phyloP scores from a whole-genome alignment of 2,329 filamentous ascomycete species.

The Pyricularia grisea region DNA sequence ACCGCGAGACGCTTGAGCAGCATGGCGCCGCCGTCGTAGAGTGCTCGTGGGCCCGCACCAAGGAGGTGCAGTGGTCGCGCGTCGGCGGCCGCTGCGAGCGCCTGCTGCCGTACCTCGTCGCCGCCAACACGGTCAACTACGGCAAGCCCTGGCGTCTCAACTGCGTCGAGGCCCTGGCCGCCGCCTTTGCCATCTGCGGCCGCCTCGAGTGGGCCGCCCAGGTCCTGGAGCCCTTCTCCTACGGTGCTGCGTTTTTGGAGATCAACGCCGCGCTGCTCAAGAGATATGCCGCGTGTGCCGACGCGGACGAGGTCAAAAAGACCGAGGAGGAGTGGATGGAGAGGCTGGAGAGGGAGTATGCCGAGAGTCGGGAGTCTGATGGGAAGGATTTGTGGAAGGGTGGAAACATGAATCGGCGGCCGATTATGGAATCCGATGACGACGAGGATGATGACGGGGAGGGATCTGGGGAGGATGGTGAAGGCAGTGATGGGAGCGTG shows the following conservation, averaged over 20 bases:
- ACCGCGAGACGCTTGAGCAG: conserved; percentile 71
- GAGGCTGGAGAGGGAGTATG: conserved; percentile 82
- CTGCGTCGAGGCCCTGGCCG: conserved; percentile 89
- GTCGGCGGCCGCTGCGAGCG: conserved; percentile 93
- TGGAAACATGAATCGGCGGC: conserved; percentile 66
- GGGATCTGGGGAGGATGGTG: conserved; percentile 29
- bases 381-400: conserved; percentile 82
- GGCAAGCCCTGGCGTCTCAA: conserved; percentile 92
- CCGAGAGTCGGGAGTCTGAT: conserved; percentile 61
- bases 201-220: conserved; percentile 84
- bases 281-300: conserved; percentile 73
- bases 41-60: conserved; percentile 89
- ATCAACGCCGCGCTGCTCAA: conserved; percentile 81
- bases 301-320: conserved; percentile 74
- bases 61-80: conserved; percentile 81
- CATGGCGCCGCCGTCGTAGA: conserved; percentile 94
- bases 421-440: conserved; percentile 8
- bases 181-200: conserved; percentile 88
- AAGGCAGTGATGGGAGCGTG: conserved; percentile 30
- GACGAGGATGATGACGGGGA: conserved; percentile 36
- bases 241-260: conserved; percentile 78
- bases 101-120: conserved; percentile 86
- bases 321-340: conserved; percentile 82
- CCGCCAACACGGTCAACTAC: conserved; percentile 96
- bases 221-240: conserved; percentile 75